phyloP scores from a whole-genome alignment of 352 stramenopile genomes.

The Globisporangium abappressorium region DNA sequence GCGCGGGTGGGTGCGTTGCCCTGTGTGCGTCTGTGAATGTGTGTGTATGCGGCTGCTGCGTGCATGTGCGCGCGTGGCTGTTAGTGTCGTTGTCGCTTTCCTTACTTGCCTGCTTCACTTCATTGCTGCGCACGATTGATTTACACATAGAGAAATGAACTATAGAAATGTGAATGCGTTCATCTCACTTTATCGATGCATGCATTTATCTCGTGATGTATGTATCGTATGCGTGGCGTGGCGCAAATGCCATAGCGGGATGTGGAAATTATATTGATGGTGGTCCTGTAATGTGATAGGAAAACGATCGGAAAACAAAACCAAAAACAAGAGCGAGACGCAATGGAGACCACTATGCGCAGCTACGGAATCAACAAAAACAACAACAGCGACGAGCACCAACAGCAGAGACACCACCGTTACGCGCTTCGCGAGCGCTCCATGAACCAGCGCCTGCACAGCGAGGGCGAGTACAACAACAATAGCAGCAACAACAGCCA shows the following conservation, averaged over 20 bases:
- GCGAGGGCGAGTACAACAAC: neutral
- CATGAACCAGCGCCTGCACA: neutral
- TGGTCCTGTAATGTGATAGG: neutral
- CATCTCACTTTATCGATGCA: neutral
- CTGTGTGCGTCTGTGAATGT: neutral
- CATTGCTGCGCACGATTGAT: neutral
- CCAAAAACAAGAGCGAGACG: neutral
- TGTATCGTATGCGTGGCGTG: neutral
- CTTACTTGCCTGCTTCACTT: neutral
- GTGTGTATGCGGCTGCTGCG: neutral
- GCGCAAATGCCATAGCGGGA: neutral
- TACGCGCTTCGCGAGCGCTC: conserved; percentile 7
- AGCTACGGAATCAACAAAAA: neutral
- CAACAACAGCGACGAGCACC: conserved; percentile 1
- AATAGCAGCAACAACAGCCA: conserved; percentile 5
- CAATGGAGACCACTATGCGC: neutral
- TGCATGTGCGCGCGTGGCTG: neutral
- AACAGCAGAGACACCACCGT: neutral
- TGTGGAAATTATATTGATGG: neutral
- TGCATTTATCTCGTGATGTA: neutral
- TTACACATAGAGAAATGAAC: conserved; percentile 4
- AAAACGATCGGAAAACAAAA: neutral
- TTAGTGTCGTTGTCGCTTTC: conserved; percentile 3
- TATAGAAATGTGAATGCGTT: neutral
- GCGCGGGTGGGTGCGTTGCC: conserved; percentile 1